Percentiles rank a stretch among this genome's conserved stretches.
These are phyloP conservation scores for Zygotorulaspora sp. DNA, from an alignment of 805 yeast species.

Conservation along the genomic window DNA sequence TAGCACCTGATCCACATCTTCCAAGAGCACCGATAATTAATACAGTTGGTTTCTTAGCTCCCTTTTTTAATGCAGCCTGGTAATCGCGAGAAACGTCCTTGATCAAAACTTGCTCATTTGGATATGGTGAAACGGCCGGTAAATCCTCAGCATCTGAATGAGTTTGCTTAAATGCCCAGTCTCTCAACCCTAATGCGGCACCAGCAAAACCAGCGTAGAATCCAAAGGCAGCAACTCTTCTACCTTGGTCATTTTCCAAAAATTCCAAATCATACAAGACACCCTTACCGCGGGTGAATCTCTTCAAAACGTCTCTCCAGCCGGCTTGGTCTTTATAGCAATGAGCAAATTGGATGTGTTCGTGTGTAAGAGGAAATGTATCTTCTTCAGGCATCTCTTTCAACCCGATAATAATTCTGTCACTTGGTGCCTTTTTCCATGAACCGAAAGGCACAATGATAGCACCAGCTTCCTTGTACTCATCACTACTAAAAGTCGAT, in stretches of 20 bases:
- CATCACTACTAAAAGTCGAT: constrained; percentile 71
- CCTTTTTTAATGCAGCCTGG: constrained; percentile 52
- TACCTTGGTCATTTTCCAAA: constrained; percentile 86
- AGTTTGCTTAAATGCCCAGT: constrained; percentile 89
- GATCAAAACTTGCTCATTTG: constrained; percentile 71
- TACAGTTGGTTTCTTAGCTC: constrained; percentile 68
- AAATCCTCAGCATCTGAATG: constrained; percentile 63
- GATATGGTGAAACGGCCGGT: constrained; percentile 77
- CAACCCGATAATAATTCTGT: constrained; percentile 85
- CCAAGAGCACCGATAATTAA: constrained; percentile 96
- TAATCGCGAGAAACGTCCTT: constrained; percentile 62
- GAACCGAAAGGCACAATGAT: constrained; percentile 87
- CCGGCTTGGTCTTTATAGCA: constrained; percentile 98
- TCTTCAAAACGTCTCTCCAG: constrained; percentile 83
- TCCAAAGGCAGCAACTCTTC: constrained; percentile 99
- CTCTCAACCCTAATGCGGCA: constrained; percentile 91
- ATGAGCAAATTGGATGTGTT: constrained; percentile 98
- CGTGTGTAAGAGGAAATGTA: constrained; percentile 87
- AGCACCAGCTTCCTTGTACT: constrained; percentile 79
- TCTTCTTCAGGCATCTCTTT: constrained; percentile 92
- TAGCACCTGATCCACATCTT: constrained; percentile 97
- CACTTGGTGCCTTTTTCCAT: constrained; percentile 88
- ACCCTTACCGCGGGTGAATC: constrained; percentile 93
- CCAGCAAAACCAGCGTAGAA: constrained; percentile 99
- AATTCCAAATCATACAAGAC: constrained; percentile 90